phyloP scores from a whole-genome alignment of 805 yeast species.

The Cyberlindnera mrakii region DNA sequence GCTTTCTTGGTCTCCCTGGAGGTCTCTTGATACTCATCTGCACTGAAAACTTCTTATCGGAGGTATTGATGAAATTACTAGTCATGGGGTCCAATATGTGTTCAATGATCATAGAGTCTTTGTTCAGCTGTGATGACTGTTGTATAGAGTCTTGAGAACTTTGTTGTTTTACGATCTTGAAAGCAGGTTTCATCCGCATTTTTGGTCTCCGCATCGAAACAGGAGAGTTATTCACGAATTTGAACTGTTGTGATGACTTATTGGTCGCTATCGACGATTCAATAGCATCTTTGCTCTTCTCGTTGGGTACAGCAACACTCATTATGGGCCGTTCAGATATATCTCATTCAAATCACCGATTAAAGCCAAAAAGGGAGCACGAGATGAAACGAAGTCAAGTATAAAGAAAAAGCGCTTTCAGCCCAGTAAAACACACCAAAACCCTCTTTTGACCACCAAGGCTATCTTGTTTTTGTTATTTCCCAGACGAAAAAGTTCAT shows the following conservation, averaged over 20 bases:
- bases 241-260: constrained; percentile 6
- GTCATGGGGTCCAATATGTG: constrained; percentile 14
- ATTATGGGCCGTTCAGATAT: neutral
- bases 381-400: no score
- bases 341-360: neutral
- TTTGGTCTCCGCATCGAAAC: constrained; percentile 13
- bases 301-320: no score
- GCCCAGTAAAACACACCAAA: no score
- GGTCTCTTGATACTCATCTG: constrained; percentile 29
- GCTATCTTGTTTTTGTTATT: no score
- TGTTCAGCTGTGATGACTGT: constrained; percentile 1
- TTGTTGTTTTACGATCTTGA: constrained; percentile 13
- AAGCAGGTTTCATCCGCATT: constrained; percentile 20
- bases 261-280: no score
- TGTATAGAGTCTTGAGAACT: constrained; percentile 3
- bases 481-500: neutral
- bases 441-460: no score
- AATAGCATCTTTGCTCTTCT: no score
- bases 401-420: no score
- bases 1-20: constrained; percentile 47
- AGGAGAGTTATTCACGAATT: constrained; percentile 22
- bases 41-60: constrained; percentile 15
- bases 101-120: constrained; percentile 16
- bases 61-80: neutral
- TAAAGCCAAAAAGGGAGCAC: neutral